These are phyloP conservation scores for Candida insectorum DNA, from an alignment of 805 yeast genomes.

Conservation along the genomic window DNA sequence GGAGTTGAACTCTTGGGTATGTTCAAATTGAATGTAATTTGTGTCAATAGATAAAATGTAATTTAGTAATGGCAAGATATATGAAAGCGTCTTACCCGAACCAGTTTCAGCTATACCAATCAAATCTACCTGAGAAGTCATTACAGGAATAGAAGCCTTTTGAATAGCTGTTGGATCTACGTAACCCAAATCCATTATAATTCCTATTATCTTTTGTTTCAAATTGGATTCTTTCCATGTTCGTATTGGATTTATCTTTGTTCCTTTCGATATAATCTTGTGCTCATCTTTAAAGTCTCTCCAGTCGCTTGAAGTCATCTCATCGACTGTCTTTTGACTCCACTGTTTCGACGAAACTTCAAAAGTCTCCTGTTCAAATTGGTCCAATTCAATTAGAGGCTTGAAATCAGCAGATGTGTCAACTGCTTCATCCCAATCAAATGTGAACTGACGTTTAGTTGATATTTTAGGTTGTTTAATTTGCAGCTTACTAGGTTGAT, in stretches of 20 bases:
- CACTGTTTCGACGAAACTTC: conserved; percentile 38
- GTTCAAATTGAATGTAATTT: conserved; percentile 33
- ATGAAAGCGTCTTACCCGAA: conserved; percentile 89
- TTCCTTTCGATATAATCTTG: conserved; percentile 57
- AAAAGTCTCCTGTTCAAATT: no score
- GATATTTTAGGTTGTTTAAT: neutral
- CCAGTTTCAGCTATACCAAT: conserved; percentile 97
- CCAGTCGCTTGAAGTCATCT: conserved; percentile 88
- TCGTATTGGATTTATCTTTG: conserved; percentile 60
- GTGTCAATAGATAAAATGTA: conserved; percentile 40
- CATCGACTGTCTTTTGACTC: conserved; percentile 58
- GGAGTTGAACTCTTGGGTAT: conserved; percentile 44
- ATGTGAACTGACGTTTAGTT: conserved; percentile 43
- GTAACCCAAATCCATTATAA: conserved; percentile 45
- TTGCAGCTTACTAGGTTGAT: conserved; percentile 1
- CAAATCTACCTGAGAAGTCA: conserved; percentile 56
- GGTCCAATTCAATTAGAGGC: conserved; percentile 29
- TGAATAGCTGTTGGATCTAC: conserved; percentile 85
- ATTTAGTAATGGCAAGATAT: conserved; percentile 66
- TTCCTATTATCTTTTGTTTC: conserved; percentile 14
- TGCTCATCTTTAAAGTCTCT: conserved; percentile 78
- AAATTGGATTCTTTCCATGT: conserved; percentile 63
- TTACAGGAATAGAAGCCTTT: conserved; percentile 79
- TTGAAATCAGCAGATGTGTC: conserved; percentile 52
- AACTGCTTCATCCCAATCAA: conserved; percentile 67